phyloP scores from a whole-genome alignment of 2,329 filamentous ascomycete genomes.

The Dothiorella sarmentorum region DNA sequence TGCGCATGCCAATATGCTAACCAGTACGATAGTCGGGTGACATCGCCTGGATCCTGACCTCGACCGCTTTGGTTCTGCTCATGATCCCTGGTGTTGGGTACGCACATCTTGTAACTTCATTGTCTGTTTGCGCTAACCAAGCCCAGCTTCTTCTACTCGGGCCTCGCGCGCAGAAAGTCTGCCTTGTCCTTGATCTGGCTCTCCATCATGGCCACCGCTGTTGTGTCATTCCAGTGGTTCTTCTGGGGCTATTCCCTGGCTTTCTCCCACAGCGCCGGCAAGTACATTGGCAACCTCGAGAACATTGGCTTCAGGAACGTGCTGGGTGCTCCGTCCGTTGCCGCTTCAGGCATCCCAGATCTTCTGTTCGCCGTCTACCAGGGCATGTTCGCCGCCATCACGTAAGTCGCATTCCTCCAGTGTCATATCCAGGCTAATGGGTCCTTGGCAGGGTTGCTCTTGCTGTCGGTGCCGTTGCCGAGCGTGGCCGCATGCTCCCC shows the following conservation, averaged over 20 bases:
- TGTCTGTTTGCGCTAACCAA: not conserved
- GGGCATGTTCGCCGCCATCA: slow-evolving; percentile 85
- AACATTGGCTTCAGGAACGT: slow-evolving; percentile 80
- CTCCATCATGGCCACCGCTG: slow-evolving; percentile 73
- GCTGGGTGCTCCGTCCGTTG: slow-evolving; percentile 71
- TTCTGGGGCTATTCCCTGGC: slow-evolving; percentile 88
- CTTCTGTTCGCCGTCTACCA: slow-evolving; percentile 82
- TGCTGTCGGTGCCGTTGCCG: slow-evolving; percentile 78
- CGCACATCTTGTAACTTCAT: slow-evolving; percentile 22
- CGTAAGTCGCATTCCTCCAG: slow-evolving; percentile 53
- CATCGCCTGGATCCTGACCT: slow-evolving; percentile 75
- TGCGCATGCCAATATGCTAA: not conserved
- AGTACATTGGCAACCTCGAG: slow-evolving; percentile 71
- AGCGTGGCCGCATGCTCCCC: slow-evolving; percentile 82
- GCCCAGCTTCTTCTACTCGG: slow-evolving; percentile 82
- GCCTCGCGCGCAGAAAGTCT: slow-evolving; percentile 83
- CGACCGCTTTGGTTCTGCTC: slow-evolving; percentile 75
- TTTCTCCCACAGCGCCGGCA: slow-evolving; percentile 73
- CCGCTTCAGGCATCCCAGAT: slow-evolving; percentile 70
- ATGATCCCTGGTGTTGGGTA: slow-evolving; percentile 89
- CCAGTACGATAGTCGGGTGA: slow-evolving; percentile 63
- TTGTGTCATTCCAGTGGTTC: slow-evolving; percentile 90
- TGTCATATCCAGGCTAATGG: slow-evolving; percentile 12
- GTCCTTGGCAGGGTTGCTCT: slow-evolving; percentile 63
- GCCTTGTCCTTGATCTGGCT: slow-evolving; percentile 83